These are phyloP conservation scores for Rhododendron kiyosumense DNA, from an alignment of 148 eudicot species.

Conservation along the genomic window DNA sequence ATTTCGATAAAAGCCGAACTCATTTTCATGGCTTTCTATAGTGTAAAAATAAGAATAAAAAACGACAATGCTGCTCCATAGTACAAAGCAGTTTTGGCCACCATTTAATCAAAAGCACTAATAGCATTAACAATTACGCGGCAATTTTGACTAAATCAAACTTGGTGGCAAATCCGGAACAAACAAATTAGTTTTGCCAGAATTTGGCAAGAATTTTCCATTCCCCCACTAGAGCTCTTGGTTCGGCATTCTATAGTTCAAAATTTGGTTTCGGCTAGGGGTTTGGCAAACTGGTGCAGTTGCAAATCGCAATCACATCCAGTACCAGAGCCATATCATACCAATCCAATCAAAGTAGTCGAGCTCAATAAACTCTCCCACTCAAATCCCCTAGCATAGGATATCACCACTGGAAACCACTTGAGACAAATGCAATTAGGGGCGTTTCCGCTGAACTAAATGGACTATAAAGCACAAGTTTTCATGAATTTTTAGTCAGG, in stretches of 20 bases:
- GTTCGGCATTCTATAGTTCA: background rate
- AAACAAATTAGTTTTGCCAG: background rate
- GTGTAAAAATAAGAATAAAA: background rate
- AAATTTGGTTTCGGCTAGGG: background rate
- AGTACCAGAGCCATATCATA: background rate
- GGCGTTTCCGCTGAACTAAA: background rate
- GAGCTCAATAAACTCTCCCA: background rate
- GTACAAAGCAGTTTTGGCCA: background rate
- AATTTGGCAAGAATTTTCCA: background rate
- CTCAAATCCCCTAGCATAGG: background rate
- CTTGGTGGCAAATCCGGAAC: background rate
- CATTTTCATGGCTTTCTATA: background rate
- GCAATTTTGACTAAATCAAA: background rate
- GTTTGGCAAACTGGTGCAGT: background rate
- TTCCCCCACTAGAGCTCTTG: background rate
- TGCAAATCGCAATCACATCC: background rate
- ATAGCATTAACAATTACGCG: background rate
- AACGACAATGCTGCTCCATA: background rate
- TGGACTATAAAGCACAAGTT: background rate
- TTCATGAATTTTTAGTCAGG: background rate
- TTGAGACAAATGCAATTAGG: background rate
- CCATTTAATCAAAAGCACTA: background rate
- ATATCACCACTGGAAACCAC: background rate
- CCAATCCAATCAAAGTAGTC: background rate
- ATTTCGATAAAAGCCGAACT: background rate